Evolutionary conservation across 495 filamentous ascomycete genomes (phyloP).

Genomic region (Aspergillus heteromorphus): DNA sequence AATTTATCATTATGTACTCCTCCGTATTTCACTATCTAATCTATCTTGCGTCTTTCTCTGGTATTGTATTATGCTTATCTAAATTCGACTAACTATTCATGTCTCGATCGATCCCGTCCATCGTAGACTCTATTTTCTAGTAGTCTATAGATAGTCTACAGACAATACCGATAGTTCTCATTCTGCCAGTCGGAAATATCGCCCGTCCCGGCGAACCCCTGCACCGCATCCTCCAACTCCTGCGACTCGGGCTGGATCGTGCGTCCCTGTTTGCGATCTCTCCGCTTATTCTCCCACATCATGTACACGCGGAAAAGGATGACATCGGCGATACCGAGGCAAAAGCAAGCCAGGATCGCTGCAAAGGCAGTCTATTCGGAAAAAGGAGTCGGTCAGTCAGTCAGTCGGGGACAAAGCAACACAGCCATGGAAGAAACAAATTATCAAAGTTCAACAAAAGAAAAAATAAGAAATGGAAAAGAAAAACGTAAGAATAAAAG

Average conservation of each 20-base stretch:
- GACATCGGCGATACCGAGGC: slow-evolving; percentile 1
- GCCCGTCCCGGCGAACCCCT: not conserved
- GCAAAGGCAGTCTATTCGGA: slow-evolving; percentile 7
- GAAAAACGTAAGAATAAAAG: too few relatives aligned
- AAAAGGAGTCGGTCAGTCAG: not conserved
- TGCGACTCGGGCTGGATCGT: slow-evolving; percentile 7
- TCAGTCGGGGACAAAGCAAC: too few relatives aligned
- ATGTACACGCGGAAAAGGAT: not conserved
- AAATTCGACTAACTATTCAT: too few relatives aligned
- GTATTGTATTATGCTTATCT: too few relatives aligned
- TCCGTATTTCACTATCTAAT: too few relatives aligned
- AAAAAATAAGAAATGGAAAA: not conserved
- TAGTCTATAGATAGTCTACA: too few relatives aligned
- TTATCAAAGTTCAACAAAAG: not conserved
- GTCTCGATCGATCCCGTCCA: too few relatives aligned
- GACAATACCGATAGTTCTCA: slow-evolving; percentile 4
- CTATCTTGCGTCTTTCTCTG: too few relatives aligned
- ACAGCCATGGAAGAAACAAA: too few relatives aligned
- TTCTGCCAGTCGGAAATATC: slow-evolving; percentile 13
- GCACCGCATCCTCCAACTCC: not conserved
- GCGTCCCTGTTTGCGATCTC: slow-evolving; percentile 4
- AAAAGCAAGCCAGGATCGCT: slow-evolving; percentile 6
- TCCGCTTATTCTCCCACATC: slow-evolving; percentile 4
- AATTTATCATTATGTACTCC: slow-evolving; percentile 8
- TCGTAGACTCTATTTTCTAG: too few relatives aligned